Conservation (phyloP, 2,329 filamentous ascomycete genomes). For the Ophiostoma sp. region DNA sequence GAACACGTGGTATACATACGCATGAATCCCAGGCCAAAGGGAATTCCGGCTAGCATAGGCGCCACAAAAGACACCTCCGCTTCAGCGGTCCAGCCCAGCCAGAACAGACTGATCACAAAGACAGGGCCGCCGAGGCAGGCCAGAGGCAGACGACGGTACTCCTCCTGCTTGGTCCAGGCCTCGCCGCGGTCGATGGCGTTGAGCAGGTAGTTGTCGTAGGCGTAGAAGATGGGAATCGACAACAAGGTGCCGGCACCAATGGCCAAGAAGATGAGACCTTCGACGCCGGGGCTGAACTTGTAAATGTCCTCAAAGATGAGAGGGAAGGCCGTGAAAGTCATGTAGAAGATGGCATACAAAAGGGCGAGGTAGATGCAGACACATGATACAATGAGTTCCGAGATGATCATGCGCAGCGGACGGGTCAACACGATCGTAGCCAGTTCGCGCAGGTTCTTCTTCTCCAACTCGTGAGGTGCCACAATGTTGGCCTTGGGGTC, state of each 20-base stretch:
- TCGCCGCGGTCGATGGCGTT: slow-evolving; percentile 51
- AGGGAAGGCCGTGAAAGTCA: slow-evolving; percentile 75
- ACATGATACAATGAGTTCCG: slow-evolving; percentile 71
- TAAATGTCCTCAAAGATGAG: slow-evolving; percentile 67
- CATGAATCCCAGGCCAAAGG: slow-evolving; percentile 63
- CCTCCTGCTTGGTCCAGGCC: slow-evolving; percentile 61
- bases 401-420: slow-evolving; percentile 69
- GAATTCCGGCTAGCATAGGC: slow-evolving; percentile 60
- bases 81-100: slow-evolving; percentile 61
- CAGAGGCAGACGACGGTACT: slow-evolving; percentile 69
- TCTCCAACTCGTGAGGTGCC: slow-evolving; percentile 64
- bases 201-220: slow-evolving; percentile 62
- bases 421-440: slow-evolving; percentile 69
- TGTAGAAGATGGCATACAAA: slow-evolving; percentile 66
- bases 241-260: slow-evolving; percentile 64
- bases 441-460: slow-evolving; percentile 57
- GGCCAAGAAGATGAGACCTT: slow-evolving; percentile 68
- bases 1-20: slow-evolving; percentile 35
- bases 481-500: slow-evolving; percentile 51
- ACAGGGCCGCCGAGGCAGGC: slow-evolving; percentile 70
- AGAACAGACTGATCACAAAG: slow-evolving; percentile 57
- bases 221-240: slow-evolving; percentile 61
- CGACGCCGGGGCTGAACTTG: slow-evolving; percentile 61
- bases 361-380: slow-evolving; percentile 71
- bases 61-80: slow-evolving; percentile 51